These are phyloP conservation scores for Rhinocladiella mackenziei DNA, from an alignment of 2,329 filamentous ascomycete species.

Conservation along the genomic window DNA sequence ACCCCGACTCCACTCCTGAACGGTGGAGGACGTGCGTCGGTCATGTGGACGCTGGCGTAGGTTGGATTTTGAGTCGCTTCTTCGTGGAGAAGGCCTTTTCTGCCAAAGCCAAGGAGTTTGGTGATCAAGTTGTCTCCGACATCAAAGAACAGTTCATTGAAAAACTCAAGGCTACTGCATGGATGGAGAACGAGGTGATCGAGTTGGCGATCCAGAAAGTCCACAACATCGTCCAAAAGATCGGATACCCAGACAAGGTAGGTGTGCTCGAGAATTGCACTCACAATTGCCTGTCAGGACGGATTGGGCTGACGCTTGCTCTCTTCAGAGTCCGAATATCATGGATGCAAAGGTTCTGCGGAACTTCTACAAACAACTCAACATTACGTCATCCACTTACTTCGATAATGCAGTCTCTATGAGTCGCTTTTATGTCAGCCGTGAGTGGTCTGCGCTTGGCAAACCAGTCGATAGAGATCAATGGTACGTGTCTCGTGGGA, in stretches of 20 bases:
- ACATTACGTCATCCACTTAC: slow-evolving; percentile 50
- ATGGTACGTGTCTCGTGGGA: slow-evolving; percentile 41
- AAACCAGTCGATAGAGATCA: slow-evolving; percentile 58
- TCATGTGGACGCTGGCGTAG: slow-evolving; percentile 55
- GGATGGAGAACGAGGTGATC: slow-evolving; percentile 62
- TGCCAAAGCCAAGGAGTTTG: slow-evolving; percentile 61
- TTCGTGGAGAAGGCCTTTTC: slow-evolving; percentile 64
- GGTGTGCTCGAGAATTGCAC: not conserved
- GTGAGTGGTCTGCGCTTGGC: slow-evolving; percentile 56
- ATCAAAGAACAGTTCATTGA: slow-evolving; percentile 64
- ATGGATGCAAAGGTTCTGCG: slow-evolving; percentile 54
- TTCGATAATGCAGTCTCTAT: slow-evolving; percentile 57
- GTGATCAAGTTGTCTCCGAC: slow-evolving; percentile 65
- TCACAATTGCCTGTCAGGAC: not conserved
- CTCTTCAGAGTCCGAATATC: slow-evolving; percentile 53
- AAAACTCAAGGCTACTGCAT: slow-evolving; percentile 56
- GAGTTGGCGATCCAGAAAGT: slow-evolving; percentile 61
- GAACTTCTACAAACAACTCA: slow-evolving; percentile 54
- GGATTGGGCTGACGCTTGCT: not conserved
- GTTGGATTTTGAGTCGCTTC: slow-evolving; percentile 68
- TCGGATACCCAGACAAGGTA: slow-evolving; percentile 59
- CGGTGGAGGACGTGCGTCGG: slow-evolving; percentile 63
- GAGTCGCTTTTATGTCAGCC: slow-evolving; percentile 45
- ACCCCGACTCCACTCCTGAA: slow-evolving; percentile 59
- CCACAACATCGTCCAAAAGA: slow-evolving; percentile 63